Evolutionary conservation across 345 rosid genomes (phyloP), one percentile per base, ranked within the genome.

Genomic region (Eucalyptus sp.): DNA sequence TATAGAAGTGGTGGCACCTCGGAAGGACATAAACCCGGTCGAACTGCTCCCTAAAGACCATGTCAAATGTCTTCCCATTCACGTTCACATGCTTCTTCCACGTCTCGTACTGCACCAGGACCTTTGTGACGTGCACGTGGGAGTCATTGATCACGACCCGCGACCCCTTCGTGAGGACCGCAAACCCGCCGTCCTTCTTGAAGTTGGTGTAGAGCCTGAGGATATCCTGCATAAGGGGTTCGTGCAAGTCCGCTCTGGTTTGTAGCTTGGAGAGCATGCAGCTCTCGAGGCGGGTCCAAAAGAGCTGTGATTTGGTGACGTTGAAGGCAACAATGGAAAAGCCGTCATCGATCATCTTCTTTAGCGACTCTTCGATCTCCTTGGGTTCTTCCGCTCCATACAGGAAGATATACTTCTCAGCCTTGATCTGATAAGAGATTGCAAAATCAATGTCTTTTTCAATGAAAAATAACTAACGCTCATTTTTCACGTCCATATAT

Each of bases 341-440:
- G 31, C 86, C 86, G 15, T 88, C 86, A 12, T 76, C 86, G 20
- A 37, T 29, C 41, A 79, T 52, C 24, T 71, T 88, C 86, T 79
- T 88, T 27, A 71, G 86, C 29, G 13, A 43, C 12, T 14, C 89
- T 20, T 51, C 89, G 2, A 68, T n/a, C 64, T 79, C 86, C 13
- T 71, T 71, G n/a, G 48, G 51, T 44, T 89, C 89, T 44, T 89
- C 90, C 49, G 90, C 89, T 71, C 89, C 92, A n/a, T 87, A 89
- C 66, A 60, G 31, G 66, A 60, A 60, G 66, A 60, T 60, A 12
- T 60, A 60, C 66, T 60, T 56, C 84, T 24, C 86, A 29, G 68
- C 68, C 68, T 62, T 62, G 33, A 62, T 62, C 68, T 62, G 33
- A 13, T 27, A 62, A 62, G 17, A 62, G 68, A 62, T 62, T 5